phyloP scores from a whole-genome alignment of 2,329 filamentous ascomycete genomes.

The Aspergillus persii region DNA sequence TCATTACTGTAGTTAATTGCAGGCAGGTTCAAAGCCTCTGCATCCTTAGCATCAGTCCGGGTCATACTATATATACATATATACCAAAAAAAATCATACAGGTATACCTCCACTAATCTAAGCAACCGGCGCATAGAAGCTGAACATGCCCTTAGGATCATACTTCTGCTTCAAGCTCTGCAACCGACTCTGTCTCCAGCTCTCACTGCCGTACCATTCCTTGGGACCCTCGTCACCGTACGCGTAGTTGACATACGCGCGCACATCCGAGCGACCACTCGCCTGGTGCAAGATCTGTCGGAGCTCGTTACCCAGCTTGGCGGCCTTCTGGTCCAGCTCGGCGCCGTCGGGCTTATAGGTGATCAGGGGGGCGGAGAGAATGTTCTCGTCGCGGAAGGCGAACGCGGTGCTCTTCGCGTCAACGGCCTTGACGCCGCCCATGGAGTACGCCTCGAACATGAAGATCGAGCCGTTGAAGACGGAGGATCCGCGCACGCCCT shows the following conservation, averaged over 20 bases:
- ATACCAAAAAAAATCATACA: not conserved
- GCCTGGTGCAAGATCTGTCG: constrained; percentile 26
- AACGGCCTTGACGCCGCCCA: constrained; percentile 44
- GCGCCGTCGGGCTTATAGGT: constrained; percentile 26
- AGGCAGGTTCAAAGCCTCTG: not conserved
- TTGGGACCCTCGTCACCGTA: constrained; percentile 26
- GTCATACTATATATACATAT: not conserved
- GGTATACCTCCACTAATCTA: not conserved
- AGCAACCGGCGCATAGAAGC: constrained; percentile 29
- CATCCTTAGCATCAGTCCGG: not conserved
- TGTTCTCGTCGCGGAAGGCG: constrained; percentile 46
- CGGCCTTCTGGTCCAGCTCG: constrained; percentile 24
- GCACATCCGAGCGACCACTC: constrained; percentile 19
- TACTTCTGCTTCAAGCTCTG: constrained; percentile 34
- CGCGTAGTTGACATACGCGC: constrained; percentile 34
- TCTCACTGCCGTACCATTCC: constrained; percentile 30
- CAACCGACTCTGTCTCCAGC: constrained; percentile 33
- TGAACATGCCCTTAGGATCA: constrained; percentile 33
- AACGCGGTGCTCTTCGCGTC: constrained; percentile 43
- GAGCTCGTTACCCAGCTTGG: constrained; percentile 28
- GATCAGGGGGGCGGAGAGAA: constrained; percentile 38
- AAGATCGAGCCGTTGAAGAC: constrained; percentile 46
- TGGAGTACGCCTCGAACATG: constrained; percentile 58
- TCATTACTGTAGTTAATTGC: not conserved
- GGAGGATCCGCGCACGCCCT: constrained; percentile 29